Base-by-base conservation (phyloP, 2,329 filamentous ascomycete species). In the Annulohypoxylon truncatum region DNA sequence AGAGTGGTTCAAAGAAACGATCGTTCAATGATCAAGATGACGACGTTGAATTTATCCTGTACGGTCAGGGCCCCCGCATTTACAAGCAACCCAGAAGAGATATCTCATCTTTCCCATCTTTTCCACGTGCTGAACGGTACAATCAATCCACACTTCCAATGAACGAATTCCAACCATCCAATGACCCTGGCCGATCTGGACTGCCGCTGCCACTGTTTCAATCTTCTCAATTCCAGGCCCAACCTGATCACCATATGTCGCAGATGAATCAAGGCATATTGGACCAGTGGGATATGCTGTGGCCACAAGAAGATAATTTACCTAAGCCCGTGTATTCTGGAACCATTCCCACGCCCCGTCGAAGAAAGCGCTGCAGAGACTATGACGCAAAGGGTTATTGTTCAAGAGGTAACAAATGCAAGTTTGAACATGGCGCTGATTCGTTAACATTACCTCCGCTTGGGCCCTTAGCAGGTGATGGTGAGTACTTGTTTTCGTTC, bases 381-480 rank as follows among this genome's bases (percentile, higher is more conserved):
- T 93, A 91, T 72, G 90, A 93, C 62, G 86, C 81, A 1, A 92
- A 92, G 71, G 92, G 92, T 0, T 92, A 86, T 72, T 94, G 92
- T 74, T 84, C 88, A 4, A 81, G 88, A 38, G 90, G 91, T 2
- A 87, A 83, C 71, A 85, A 83, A 20, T 94, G 92, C 77, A 84
- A 82, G 38, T 93, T 87, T 72, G 88, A 93, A 71, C 92, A 95
- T 74, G 88, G 86, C 7, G 82, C 84, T 53, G 83, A 88, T 66
- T 81, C 83, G 10, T 68, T 79, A 2, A 82, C 77, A 53, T 71
- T 81, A 28, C 78, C 79, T n/a, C 50, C 74, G 40, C 70, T 75
- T 38, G 75, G 75, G 54, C 72, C 75, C 29, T 59, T 73, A 29
- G 63, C 72, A 35, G 67, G 74, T 77, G 74, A 83, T 77, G 72